These are phyloP conservation scores for Linnemannia schmuckeri DNA, from an alignment of 192 early-diverging fungal genomes.

Conservation along the genomic window DNA sequence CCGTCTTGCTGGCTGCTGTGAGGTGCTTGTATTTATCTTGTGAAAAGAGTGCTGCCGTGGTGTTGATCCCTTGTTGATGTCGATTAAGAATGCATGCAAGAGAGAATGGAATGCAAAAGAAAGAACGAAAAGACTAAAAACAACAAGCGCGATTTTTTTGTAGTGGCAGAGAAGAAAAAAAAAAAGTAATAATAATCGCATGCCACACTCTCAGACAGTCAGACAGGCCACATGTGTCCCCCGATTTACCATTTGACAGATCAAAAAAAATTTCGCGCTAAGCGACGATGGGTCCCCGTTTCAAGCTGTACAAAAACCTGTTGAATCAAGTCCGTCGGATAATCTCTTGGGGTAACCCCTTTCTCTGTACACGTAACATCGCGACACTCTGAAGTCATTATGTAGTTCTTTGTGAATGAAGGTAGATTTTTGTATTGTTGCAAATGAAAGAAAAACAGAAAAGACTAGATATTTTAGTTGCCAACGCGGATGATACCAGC, in stretches of 20 bases:
- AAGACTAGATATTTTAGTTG: neutral
- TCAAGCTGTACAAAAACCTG: neutral
- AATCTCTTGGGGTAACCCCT: neutral
- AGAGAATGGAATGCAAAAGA: neutral
- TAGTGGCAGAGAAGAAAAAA: neutral
- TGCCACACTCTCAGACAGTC: neutral
- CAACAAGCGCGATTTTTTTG: neutral
- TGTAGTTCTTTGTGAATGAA: neutral
- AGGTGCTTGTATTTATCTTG: neutral
- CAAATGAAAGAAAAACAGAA: neutral
- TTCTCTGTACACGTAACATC: neutral
- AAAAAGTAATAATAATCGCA: neutral
- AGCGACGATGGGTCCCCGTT: neutral
- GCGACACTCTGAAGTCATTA: neutral
- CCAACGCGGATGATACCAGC: conserved; percentile 88
- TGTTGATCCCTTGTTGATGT: neutral
- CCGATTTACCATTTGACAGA: neutral
- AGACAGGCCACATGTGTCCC: neutral
- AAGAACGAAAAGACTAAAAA: neutral
- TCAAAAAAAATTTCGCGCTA: neutral
- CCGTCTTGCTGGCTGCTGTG: neutral
- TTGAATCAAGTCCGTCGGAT: neutral
- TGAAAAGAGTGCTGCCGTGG: neutral
- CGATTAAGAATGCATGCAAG: neutral
- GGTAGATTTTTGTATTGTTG: neutral